phyloP scores from a whole-genome alignment of 306 rosid genomes.

The Medicago arabica region DNA sequence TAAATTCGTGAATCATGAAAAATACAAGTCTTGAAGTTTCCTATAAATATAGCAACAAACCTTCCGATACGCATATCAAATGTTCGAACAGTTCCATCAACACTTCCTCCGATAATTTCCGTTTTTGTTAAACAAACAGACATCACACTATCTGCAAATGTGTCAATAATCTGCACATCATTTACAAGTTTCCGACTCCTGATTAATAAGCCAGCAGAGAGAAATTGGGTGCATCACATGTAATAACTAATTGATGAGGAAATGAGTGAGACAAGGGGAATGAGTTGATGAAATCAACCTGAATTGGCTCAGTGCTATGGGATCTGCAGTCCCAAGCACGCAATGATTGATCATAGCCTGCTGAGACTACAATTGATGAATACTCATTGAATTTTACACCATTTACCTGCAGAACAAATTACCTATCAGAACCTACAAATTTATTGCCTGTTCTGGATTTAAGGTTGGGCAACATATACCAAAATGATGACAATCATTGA shows the following conservation, averaged over 20 bases:
- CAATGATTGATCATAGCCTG: constrained; percentile 91
- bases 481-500: constrained; percentile 3
- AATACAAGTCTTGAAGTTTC: not conserved
- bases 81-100: constrained; percentile 92
- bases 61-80: constrained; percentile 90
- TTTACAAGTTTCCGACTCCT: constrained; percentile 27
- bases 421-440: not conserved
- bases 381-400: constrained; percentile 85
- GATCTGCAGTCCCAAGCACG: constrained; percentile 98
- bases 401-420: constrained; percentile 61
- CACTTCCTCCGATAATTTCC: constrained; percentile 91
- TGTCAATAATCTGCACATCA: constrained; percentile 76
- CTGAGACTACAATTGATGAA: constrained; percentile 83
- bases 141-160: constrained; percentile 89
- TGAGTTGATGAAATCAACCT: constrained; percentile 53
- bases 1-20: not conserved
- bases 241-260: not conserved
- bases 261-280: too few species aligned
- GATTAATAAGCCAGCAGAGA: constrained; percentile 42
- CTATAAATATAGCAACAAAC: constrained; percentile 42
- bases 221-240: not conserved
- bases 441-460: not conserved
- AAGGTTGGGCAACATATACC: not conserved
- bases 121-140: constrained; percentile 84
- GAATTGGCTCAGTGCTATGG: constrained; percentile 85